Base-by-base conservation (phyloP, 2,329 filamentous ascomycete genomes). In the Dothideomycetidae sp. region DNA sequence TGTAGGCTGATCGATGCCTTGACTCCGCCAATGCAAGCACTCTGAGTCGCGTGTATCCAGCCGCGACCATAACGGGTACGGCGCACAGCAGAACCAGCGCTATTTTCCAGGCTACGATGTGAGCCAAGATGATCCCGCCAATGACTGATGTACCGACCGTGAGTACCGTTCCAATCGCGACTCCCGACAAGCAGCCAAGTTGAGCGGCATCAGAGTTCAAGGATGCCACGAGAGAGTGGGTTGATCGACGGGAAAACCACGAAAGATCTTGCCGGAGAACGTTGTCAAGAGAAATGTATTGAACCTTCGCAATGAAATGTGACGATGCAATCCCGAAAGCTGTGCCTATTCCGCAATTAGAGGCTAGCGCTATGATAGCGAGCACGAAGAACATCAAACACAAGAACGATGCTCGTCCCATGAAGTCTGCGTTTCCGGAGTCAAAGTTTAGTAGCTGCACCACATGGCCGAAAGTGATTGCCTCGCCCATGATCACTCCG, bases 1-100 rank as follows among this genome's bases (percentile, higher is more conserved):
- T 66, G 46, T 78, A 82, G 2, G 78, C 75, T 15, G 67, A 69
- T 29, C 75, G 70, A 45, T 80, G 74, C 10, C 70, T 68, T 39
- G 70, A 66, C 43, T 81, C 73, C 33, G 77, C 74, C 26, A 68
- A 64, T 2, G 71, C 67, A 10, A 68, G 53, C 3, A 68, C 59
- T 4, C 61, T 57, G 9, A 68, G 53, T 29, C 65, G 57, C 13
- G 64, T 48, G 42, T 61, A 68, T 0, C 66, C 65, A 14, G 57
- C 40, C 5, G 54, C 58, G 1, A 62, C 44, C 56, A 68, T 63
- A 23, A 68, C 46, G 0, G 66, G 66, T 0, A 68, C 62, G 2
- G 62, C 63, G 12, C 58, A 55, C n/a, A 68, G 53, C 4, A 68
- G 47, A 1, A 68, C 66, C 11, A 68, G 55, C 2, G 64, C 63